phyloP scores from a whole-genome alignment of 2,329 filamentous ascomycete species.

The Ploettnerulaceae sp. region DNA sequence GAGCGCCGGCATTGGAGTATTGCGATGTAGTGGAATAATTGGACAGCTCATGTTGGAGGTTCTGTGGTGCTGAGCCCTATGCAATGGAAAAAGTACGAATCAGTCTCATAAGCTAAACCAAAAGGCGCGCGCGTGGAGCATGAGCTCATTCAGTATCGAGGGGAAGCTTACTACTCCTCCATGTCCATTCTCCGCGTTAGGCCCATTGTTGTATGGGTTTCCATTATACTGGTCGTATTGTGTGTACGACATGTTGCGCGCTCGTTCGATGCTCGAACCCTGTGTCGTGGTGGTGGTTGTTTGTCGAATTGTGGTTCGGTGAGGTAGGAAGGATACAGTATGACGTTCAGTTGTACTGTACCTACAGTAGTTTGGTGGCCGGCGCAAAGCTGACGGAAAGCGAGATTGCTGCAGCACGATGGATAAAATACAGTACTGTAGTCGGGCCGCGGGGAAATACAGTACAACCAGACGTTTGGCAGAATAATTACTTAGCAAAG shows the following conservation, averaged over 20 bases:
- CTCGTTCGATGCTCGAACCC: conserved; percentile 24
- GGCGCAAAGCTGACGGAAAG: too few species aligned
- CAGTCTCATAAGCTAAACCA: neutral
- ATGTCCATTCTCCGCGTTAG: conserved; percentile 37
- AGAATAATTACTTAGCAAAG: too few species aligned
- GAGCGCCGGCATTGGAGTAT: conserved; percentile 27
- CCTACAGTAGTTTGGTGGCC: too few species aligned
- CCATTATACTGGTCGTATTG: conserved; percentile 49
- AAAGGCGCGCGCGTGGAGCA: neutral
- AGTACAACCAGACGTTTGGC: too few species aligned
- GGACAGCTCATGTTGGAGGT: conserved; percentile 27
- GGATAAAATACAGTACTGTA: too few species aligned
- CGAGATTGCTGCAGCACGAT: too few species aligned
- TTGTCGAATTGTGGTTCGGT: too few species aligned
- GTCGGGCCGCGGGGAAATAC: too few species aligned
- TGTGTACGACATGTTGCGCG: conserved; percentile 54
- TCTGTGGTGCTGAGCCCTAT: conserved; percentile 18
- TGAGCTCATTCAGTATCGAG: neutral
- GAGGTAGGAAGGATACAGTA: too few species aligned
- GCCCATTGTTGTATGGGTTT: conserved; percentile 58
- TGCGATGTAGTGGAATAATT: conserved; percentile 28
- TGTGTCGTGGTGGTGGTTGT: too few species aligned
- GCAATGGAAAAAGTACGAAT: neutral
- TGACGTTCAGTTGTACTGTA: too few species aligned
- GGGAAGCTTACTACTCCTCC: conserved; percentile 26